phyloP scores from a whole-genome alignment of 2,329 filamentous ascomycete genomes.

The Zymoseptoria crescenta region DNA sequence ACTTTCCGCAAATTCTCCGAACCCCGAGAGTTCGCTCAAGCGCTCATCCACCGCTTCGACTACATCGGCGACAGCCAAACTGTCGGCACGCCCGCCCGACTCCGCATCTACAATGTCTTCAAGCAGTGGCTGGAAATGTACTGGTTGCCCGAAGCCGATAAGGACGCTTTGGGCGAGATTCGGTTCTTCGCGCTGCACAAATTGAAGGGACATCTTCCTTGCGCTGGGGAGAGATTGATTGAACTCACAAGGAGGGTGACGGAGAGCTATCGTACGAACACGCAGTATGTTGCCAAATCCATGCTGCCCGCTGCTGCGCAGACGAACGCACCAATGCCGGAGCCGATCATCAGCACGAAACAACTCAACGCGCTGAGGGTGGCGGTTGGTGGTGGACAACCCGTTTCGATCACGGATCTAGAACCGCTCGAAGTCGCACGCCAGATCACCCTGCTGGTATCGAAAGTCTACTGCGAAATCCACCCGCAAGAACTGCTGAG shows the following conservation, averaged over 20 bases:
- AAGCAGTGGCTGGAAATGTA: slow-evolving; percentile 97
- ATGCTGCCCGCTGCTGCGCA: slow-evolving; percentile 66
- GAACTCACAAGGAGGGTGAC: slow-evolving; percentile 75
- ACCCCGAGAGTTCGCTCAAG: slow-evolving; percentile 67
- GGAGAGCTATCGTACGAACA: slow-evolving; percentile 42
- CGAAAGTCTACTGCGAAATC: slow-evolving; percentile 83
- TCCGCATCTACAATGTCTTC: slow-evolving; percentile 92
- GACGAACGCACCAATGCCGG: slow-evolving; percentile 38
- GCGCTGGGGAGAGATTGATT: slow-evolving; percentile 69
- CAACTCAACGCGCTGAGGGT: slow-evolving; percentile 64
- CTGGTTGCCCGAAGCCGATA: slow-evolving; percentile 78
- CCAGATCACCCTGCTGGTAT: slow-evolving; percentile 88
- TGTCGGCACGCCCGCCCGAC: slow-evolving; percentile 69
- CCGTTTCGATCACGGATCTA: slow-evolving; percentile 76
- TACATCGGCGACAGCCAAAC: slow-evolving; percentile 74
- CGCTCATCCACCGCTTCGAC: slow-evolving; percentile 84
- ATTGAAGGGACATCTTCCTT: slow-evolving; percentile 60
- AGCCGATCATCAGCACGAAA: slow-evolving; percentile 63
- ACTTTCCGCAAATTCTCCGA: slow-evolving; percentile 92
- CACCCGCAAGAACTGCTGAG: slow-evolving; percentile 84
- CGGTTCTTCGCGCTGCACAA: slow-evolving; percentile 70
- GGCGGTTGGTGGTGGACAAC: slow-evolving; percentile 64
- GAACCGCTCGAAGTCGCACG: slow-evolving; percentile 85
- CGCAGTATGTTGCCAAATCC: slow-evolving; percentile 70
- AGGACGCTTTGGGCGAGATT: slow-evolving; percentile 66